Evolutionary conservation across 805 yeast genomes (phyloP).

Genomic region (Saccharomycopsis babjevae): DNA sequence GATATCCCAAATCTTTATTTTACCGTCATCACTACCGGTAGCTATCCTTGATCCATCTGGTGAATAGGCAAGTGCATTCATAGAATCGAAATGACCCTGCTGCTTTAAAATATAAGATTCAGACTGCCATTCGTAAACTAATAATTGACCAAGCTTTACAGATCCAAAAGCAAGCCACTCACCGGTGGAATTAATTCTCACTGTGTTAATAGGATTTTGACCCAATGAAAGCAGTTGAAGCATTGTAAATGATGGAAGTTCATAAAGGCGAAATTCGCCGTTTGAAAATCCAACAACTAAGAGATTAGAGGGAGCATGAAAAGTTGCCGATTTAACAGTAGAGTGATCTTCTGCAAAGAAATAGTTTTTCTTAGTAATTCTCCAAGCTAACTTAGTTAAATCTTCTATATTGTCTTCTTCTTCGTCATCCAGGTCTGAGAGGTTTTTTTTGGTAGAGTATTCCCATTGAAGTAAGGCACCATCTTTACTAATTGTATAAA

Average conservation of each 20-base stretch:
- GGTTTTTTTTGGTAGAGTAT: conserved; percentile 50
- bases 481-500: conserved; percentile 86
- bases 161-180: conserved; percentile 98
- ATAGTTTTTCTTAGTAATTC: conserved; percentile 67
- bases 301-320: conserved; percentile 61
- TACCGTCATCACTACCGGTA: conserved; percentile 95
- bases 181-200: conserved; percentile 70
- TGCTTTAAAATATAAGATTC: conserved; percentile 92
- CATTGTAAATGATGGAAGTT: conserved; percentile 67
- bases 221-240: conserved; percentile 89
- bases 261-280: conserved; percentile 89
- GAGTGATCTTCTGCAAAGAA: conserved; percentile 56
- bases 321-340: conserved; percentile 69
- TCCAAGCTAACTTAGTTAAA: conserved; percentile 53
- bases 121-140: conserved; percentile 98
- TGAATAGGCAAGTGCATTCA: conserved; percentile 75
- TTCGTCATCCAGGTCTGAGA: conserved; percentile 33
- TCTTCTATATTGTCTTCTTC: conserved; percentile 28
- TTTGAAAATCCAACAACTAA: conserved; percentile 81
- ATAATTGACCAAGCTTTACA: conserved; percentile 75
- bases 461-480: conserved; percentile 94
- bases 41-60: conserved; percentile 91
- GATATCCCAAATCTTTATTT: conserved; percentile 93
- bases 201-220: conserved; percentile 77
- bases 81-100: conserved; percentile 92